phyloP scores from a whole-genome alignment of 257 asterid species.

The Solanum boliviense region DNA sequence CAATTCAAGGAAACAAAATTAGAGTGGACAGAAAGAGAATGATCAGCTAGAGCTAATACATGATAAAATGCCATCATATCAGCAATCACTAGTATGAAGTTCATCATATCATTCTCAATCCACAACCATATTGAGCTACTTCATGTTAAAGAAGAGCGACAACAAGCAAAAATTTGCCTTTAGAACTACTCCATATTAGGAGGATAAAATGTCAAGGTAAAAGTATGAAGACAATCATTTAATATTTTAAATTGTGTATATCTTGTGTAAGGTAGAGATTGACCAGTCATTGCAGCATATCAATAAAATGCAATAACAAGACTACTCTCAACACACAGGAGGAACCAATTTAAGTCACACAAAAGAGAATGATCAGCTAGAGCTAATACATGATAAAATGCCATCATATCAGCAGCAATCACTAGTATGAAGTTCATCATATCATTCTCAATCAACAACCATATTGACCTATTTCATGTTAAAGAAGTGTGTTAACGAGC shows the following conservation, averaged over 20 bases:
- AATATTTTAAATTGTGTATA: neutral
- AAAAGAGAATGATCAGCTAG: constrained; percentile 47
- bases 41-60: constrained; percentile 80
- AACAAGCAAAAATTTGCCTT: neutral
- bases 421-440: constrained; percentile 10
- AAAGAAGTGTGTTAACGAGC: neutral
- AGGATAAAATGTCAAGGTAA: neutral
- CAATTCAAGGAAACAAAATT: neutral
- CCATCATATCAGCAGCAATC: constrained; percentile 48
- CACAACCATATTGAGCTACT: neutral
- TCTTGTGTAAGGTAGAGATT: neutral
- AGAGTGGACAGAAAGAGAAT: constrained; percentile 1
- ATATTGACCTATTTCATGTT: neutral
- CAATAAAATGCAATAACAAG: neutral
- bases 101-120: constrained; percentile 19
- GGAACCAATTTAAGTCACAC: neutral
- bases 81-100: constrained; percentile 24
- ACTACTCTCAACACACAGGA: neutral
- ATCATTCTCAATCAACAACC: constrained; percentile 9
- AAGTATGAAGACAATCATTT: neutral
- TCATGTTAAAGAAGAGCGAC: neutral
- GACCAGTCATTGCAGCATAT: neutral
- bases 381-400: constrained; percentile 56
- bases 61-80: constrained; percentile 35
- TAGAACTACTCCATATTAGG: neutral